Evolutionary conservation across 495 filamentous ascomycete species (phyloP).

Genomic region (Echria macrotheca): DNA sequence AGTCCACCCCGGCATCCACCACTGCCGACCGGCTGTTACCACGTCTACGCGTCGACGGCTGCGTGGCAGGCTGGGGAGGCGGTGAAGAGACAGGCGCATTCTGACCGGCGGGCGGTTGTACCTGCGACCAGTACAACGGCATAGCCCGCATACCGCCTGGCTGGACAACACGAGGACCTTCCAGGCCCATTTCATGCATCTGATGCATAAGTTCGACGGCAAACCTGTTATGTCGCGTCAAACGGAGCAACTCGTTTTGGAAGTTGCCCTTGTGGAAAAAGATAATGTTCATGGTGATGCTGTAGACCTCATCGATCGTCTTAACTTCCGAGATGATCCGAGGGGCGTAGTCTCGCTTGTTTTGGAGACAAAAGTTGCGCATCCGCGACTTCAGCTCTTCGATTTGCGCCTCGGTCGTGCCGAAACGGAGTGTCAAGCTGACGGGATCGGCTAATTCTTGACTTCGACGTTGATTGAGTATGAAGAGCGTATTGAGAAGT

Average conservation of each 20-base stretch:
- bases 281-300: conserved; percentile 83
- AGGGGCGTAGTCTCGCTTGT: conserved; percentile 87
- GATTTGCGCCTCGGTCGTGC: conserved; percentile 81
- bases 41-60: conserved; percentile 6
- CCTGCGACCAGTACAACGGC: conserved; percentile 43
- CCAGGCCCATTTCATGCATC: conserved; percentile 78
- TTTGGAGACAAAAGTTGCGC: conserved; percentile 73
- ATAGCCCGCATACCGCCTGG: conserved; percentile 53
- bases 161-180: conserved; percentile 73
- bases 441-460: conserved; percentile 85
- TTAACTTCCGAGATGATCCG: conserved; percentile 88
- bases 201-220: conserved; percentile 88
- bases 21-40: conserved; percentile 21
- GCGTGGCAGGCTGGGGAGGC: not conserved
- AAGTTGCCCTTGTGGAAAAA: conserved; percentile 95
- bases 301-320: conserved; percentile 51
- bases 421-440: conserved; percentile 79
- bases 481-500: conserved; percentile 86
- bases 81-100: not conserved
- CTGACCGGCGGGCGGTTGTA: conserved; percentile 28
- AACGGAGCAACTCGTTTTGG: conserved; percentile 87
- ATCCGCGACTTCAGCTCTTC: conserved; percentile 78
- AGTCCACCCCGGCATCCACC: conserved; percentile 27
- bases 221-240: conserved; percentile 90
- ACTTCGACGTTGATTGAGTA: conserved; percentile 88